A percentile compares a stretch with the other conserved stretches of the same genome.
Evolutionary conservation across 2,329 filamentous ascomycete species (phyloP).

Genomic region (Alternaria ventricosa): DNA sequence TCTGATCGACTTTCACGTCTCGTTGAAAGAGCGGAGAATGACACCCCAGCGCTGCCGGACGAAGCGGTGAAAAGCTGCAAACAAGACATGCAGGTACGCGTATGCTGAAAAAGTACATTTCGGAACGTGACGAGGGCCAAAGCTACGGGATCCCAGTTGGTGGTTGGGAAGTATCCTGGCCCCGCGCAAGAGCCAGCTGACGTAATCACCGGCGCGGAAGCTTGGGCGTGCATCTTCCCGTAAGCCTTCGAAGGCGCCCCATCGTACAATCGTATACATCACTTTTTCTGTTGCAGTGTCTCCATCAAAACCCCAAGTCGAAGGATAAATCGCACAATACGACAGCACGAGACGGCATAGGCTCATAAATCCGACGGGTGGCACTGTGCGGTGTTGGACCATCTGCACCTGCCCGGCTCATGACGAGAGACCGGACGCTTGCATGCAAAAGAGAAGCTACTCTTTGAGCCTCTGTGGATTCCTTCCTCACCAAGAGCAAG

Average conservation of each 20-base stretch:
- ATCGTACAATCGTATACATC: not conserved
- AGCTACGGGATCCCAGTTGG: not conserved
- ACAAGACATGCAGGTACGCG: conserved; percentile 1
- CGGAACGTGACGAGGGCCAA: not conserved
- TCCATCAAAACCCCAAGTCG: not conserved
- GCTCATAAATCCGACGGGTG: not conserved
- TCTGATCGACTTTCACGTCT: conserved; percentile 13
- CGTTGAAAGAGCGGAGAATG: conserved; percentile 7
- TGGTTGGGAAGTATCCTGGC: not conserved
- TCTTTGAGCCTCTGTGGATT: not conserved
- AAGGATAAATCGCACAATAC: not conserved
- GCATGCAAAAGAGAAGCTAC: not conserved
- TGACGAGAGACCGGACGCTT: not conserved
- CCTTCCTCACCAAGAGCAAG: not conserved
- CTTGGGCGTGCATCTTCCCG: not conserved
- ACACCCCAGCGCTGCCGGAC: not conserved
- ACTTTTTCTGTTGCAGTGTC: not conserved
- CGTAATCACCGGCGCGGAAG: not conserved
- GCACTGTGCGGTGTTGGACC: not conserved
- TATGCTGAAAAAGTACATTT: not conserved
- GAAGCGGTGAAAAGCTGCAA: not conserved
- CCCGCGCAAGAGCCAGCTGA: not conserved
- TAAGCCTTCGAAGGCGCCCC: not conserved
- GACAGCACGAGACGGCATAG: not conserved
- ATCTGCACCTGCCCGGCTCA: conserved; percentile 1